Base-by-base conservation (phyloP, 2,329 filamentous ascomycete genomes). In the Alternaria tenuissima region DNA sequence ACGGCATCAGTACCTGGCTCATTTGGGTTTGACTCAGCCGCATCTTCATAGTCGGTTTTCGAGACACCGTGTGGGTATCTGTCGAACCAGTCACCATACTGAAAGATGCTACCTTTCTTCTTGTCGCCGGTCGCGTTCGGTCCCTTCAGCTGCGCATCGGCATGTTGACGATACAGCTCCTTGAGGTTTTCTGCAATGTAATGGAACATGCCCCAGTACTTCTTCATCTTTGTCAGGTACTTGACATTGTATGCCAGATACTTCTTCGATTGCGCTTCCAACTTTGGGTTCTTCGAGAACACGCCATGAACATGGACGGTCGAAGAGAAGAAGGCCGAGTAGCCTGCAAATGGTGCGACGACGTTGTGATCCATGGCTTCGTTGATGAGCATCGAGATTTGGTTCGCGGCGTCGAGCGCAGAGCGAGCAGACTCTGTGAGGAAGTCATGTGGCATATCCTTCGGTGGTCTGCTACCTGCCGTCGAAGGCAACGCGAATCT, bases 31-130 rank as follows among this genome's bases (percentile, higher is more conserved):
- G 86, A 83, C 4, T 84, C 80, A 28, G 87, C 88, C 1, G 91
- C 90, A 66, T 95, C 92, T 70, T 93, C 89, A 78, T 92, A 95
- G 72, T 97, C 93, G 1, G 89, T 86, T 61, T 92, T 88, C 4
- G 92, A 92, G 16, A 98, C 92, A 3, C 95, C 95, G 70, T 96
- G 91, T 0, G 95, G 95, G 75, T 97, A 98, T 66, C 91, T 88
- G 74, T 95, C 91, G 72, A 98, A 98, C 95, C 95, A 98, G 79
- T 98, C 95, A 52, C 94, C 93, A 70, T 98, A 98, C 72, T 98
- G 94, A 77, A 97, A 94, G 70, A 97, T 91, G 8, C 86, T 78
- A 14, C 84, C 80, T 52, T 78, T 76, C 55, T 66, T 71, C 47
- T 73, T 75, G 11, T 74, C 69, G 8, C 67, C 68, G 18, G 58